Conservation (phyloP, 805 yeast genomes). For the Candida schatavii region DNA sequence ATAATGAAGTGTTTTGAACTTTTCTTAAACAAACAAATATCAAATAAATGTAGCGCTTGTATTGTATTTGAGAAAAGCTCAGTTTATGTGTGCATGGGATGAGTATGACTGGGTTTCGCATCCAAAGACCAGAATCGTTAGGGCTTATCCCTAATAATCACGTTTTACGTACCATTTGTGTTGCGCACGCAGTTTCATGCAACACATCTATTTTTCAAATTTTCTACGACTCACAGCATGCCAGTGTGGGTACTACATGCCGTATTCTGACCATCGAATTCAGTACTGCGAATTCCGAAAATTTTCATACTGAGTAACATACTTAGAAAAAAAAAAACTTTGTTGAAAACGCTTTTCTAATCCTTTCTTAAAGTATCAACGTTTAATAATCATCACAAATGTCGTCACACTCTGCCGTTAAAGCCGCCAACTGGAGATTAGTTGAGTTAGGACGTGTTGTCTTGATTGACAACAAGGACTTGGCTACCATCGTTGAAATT, state of each 20-base stretch:
- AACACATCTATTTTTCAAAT: no score
- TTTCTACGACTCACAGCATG: no score
- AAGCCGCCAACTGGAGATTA: conserved; percentile 98
- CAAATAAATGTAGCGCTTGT: no score
- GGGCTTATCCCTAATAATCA: conserved; percentile 1
- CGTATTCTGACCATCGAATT: neutral
- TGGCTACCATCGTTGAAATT: conserved; percentile 97
- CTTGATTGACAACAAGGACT: conserved; percentile 78
- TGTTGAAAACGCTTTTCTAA: neutral
- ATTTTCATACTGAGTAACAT: conserved; percentile 3
- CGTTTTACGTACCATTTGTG: conserved; percentile 1
- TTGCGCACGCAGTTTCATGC: conserved; percentile 1
- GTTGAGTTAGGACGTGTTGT: conserved; percentile 99
- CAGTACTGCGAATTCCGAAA: conserved; percentile 1
- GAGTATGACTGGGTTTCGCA: no score
- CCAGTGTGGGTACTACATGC: no score
- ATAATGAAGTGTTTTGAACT: no score
- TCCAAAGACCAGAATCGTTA: no score
- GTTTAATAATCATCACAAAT: conserved; percentile 11
- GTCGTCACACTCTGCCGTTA: conserved; percentile 60
- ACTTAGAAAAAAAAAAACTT: neutral
- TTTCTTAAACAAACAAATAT: no score
- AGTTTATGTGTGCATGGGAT: no score
- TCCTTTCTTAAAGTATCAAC: neutral
- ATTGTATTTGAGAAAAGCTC: no score